Conservation (phyloP, 2,329 filamentous ascomycete genomes). For the Passalora sequoiae region DNA sequence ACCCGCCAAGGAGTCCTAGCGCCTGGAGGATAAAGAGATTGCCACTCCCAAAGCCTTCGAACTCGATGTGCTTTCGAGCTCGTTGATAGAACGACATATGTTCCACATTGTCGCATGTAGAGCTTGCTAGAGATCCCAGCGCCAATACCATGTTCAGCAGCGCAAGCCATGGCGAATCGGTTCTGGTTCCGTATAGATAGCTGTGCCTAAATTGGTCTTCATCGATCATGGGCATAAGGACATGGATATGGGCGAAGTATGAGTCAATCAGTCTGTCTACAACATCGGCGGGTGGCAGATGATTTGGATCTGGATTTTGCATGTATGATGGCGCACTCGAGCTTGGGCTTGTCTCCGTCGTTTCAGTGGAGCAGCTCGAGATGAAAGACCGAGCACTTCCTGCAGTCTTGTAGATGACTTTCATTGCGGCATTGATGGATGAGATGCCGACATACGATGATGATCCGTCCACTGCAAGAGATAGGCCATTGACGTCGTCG, state of each 20-base stretch:
- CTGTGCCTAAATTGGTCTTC: constrained; percentile 32
- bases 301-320: constrained; percentile 19
- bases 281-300: constrained; percentile 27
- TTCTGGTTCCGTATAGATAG: constrained; percentile 29
- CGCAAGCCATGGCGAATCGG: constrained; percentile 31
- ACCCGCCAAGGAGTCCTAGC: constrained; percentile 29
- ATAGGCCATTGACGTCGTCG: constrained; percentile 32
- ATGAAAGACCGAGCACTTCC: constrained; percentile 27
- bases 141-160: constrained; percentile 32
- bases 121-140: constrained; percentile 28
- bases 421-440: constrained; percentile 32
- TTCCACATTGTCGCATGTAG: constrained; percentile 26
- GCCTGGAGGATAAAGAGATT: constrained; percentile 31
- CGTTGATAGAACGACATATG: constrained; percentile 31
- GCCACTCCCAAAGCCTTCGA: constrained; percentile 30
- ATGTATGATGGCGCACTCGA: constrained; percentile 24
- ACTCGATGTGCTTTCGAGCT: constrained; percentile 28
- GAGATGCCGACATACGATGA: constrained; percentile 33
- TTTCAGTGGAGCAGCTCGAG: constrained; percentile 24
- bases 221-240: constrained; percentile 34
- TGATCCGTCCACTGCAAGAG: constrained; percentile 28
- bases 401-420: constrained; percentile 32
- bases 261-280: constrained; percentile 29
- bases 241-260: constrained; percentile 31
- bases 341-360: constrained; percentile 26